Evolutionary conservation across 31 red algal species (phyloP).

Genomic region (Porphyra umbilicalis): DNA sequence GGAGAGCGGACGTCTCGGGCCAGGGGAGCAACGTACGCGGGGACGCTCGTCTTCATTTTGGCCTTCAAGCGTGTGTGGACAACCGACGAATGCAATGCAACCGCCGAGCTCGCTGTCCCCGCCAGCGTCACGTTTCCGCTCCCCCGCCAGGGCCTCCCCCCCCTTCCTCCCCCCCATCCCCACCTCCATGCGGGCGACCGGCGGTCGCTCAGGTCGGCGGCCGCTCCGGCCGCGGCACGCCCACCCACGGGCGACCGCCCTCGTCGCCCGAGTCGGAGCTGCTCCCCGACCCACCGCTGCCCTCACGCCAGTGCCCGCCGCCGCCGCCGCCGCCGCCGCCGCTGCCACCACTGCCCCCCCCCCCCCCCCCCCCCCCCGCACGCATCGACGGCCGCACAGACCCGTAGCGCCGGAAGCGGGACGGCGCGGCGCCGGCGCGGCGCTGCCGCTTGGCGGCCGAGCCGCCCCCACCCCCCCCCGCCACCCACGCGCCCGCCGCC

Average conservation of each 20-base stretch:
- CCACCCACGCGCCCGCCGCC: no score
- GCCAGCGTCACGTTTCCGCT: background rate
- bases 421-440: background rate
- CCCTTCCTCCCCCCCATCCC: background rate
- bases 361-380: background rate
- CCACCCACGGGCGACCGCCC: background rate
- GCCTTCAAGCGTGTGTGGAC: no score
- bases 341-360: background rate
- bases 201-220: background rate
- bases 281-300: background rate
- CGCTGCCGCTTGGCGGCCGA: background rate
- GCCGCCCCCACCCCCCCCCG: no score
- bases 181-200: no score
- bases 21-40: no score
- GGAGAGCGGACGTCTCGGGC: background rate
- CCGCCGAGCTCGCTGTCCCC: no score
- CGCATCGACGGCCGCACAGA: background rate
- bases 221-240: background rate
- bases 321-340: background rate
- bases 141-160: background rate
- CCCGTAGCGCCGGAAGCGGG: background rate
- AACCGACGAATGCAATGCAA: no score
- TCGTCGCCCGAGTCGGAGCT: background rate
- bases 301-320: background rate
- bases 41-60: no score